These are phyloP conservation scores for Epichloe elymi DNA, from an alignment of 2,329 filamentous ascomycete species.

Conservation along the genomic window DNA sequence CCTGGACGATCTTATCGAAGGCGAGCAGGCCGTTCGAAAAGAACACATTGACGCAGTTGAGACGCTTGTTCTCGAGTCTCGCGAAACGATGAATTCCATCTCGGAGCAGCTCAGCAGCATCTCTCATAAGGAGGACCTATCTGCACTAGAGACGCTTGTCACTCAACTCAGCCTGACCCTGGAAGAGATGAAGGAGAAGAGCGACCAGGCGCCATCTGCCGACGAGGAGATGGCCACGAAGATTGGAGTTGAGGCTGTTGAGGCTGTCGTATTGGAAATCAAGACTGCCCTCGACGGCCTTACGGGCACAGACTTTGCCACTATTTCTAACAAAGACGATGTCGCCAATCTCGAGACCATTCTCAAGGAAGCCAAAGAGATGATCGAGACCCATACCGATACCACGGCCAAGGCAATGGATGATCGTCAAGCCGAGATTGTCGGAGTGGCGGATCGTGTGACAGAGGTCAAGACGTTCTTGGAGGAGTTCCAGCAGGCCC, in stretches of 20 bases:
- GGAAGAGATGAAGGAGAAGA: constrained; percentile 56
- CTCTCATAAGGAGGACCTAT: constrained; percentile 67
- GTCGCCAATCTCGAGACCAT: constrained; percentile 49
- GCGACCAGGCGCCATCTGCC: constrained; percentile 36
- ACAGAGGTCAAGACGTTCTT: constrained; percentile 66
- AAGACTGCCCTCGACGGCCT: constrained; percentile 67
- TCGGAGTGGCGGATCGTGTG: constrained; percentile 64
- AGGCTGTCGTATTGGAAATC: constrained; percentile 71
- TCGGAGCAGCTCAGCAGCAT: constrained; percentile 54
- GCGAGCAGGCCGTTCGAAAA: constrained; percentile 55
- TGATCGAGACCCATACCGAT: constrained; percentile 53
- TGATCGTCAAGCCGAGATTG: constrained; percentile 72
- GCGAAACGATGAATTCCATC: constrained; percentile 56
- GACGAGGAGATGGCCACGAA: constrained; percentile 60
- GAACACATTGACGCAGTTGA: constrained; percentile 56
- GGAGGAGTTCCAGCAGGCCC: constrained; percentile 62
- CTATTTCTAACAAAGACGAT: constrained; percentile 64
- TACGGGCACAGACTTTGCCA: constrained; percentile 54
- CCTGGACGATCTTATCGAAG: constrained; percentile 66
- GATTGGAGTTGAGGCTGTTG: constrained; percentile 68
- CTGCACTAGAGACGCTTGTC: constrained; percentile 62
- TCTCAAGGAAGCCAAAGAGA: constrained; percentile 60
- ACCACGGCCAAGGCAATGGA: constrained; percentile 68
- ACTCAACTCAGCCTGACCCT: constrained; percentile 63
- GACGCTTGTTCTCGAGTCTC: constrained; percentile 54